Evolutionary conservation across 1,284 basidiomycete species (phyloP).

Genomic region (Pseudomicrostroma phylloplanum): DNA sequence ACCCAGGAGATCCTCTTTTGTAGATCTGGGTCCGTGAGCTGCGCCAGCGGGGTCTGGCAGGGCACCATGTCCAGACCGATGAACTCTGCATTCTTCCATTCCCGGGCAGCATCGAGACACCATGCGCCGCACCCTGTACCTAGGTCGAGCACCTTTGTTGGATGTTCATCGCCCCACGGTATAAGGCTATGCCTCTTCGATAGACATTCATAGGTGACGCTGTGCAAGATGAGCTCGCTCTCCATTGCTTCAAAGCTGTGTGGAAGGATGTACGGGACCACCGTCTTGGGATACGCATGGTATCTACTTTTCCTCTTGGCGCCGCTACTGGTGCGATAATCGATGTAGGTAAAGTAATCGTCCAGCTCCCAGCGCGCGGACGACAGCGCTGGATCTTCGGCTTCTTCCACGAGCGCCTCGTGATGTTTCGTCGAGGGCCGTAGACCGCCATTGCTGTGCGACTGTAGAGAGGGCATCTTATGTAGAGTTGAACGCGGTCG

Average conservation of each 20-base stretch:
- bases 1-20: constrained; percentile 35
- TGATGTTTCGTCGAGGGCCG: background rate
- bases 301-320: constrained; percentile 20
- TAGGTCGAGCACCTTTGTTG: constrained; percentile 30
- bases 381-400: background rate
- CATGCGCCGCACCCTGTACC: constrained; percentile 31
- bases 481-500: background rate
- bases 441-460: background rate
- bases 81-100: constrained; percentile 35
- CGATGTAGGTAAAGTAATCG: constrained; percentile 20
- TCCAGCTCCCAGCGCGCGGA: constrained; percentile 24
- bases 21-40: constrained; percentile 24
- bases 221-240: constrained; percentile 22
- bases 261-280: constrained; percentile 31
- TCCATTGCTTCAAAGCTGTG: constrained; percentile 23
- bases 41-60: constrained; percentile 23
- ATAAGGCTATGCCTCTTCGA: constrained; percentile 11
- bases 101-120: constrained; percentile 29
- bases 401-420: background rate
- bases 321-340: constrained; percentile 21
- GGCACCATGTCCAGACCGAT: constrained; percentile 38
- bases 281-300: constrained; percentile 23
- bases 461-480: background rate
- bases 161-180: constrained; percentile 15
- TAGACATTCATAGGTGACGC: background rate